phyloP scores from a whole-genome alignment of 2,329 filamentous ascomycete genomes.

The Gaeumannomyces tritici region DNA sequence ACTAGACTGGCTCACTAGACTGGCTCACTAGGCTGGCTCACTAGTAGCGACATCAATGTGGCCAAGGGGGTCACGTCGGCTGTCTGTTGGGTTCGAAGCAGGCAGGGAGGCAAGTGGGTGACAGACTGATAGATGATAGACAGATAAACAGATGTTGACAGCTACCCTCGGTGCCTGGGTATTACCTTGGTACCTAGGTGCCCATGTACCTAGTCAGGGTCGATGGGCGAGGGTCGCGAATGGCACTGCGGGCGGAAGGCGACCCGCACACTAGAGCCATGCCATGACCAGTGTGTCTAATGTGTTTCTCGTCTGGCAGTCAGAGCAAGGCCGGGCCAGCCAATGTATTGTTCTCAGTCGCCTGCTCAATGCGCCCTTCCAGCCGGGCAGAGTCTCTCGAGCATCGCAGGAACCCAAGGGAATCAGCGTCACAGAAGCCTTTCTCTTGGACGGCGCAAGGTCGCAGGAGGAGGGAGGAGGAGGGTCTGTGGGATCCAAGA shows the following conservation, averaged over 20 bases:
- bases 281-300: not conserved
- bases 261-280: not conserved
- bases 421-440: not conserved
- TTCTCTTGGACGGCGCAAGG: not conserved
- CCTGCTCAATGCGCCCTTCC: not conserved
- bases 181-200: too few species aligned
- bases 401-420: not conserved
- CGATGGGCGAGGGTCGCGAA: too few species aligned
- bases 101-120: not conserved
- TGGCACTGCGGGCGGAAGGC: too few species aligned
- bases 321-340: not conserved
- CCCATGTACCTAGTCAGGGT: too few species aligned
- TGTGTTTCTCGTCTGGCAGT: not conserved
- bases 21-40: too few species aligned
- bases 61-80: too few species aligned
- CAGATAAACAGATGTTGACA: too few species aligned
- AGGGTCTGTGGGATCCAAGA: not conserved
- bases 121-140: too few species aligned
- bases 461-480: not conserved
- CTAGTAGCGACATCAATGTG: too few species aligned
- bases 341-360: not conserved
- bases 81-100: not conserved
- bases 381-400: not conserved
- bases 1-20: too few species aligned
- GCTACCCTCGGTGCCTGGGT: too few species aligned